These are phyloP conservation scores for Parietaria judaica DNA, from an alignment of 306 rosid species.

Conservation along the genomic window DNA sequence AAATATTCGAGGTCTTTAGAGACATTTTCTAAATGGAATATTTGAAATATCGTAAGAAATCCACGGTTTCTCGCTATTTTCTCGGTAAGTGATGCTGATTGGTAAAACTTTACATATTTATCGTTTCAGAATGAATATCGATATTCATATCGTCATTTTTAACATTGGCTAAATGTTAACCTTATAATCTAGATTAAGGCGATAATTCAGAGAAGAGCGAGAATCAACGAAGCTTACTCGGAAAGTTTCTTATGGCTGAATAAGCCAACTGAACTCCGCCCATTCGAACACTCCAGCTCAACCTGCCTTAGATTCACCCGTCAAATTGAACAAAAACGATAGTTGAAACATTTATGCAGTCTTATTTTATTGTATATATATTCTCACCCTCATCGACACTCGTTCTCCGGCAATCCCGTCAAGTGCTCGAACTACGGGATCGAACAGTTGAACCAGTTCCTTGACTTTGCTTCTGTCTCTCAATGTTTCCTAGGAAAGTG, in stretches of 20 bases:
- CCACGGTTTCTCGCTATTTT: no score
- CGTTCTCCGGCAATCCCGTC: conserved; percentile 87
- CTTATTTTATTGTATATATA: neutral
- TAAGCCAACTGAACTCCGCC: conserved; percentile 60
- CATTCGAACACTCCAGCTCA: conserved; percentile 80
- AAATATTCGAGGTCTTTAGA: neutral
- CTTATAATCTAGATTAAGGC: neutral
- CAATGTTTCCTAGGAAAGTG: conserved; percentile 54
- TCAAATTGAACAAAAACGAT: neutral
- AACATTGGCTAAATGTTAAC: no score
- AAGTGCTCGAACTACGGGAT: conserved; percentile 72
- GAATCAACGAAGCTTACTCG: conserved; percentile 33
- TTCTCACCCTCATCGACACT: conserved; percentile 84
- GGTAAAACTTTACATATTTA: no score
- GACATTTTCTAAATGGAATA: neutral
- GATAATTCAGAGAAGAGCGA: neutral
- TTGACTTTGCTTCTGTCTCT: conserved; percentile 70
- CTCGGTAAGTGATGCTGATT: no score
- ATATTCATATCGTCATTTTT: neutral
- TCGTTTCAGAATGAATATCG: neutral
- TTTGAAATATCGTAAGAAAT: no score
- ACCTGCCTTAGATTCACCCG: conserved; percentile 34
- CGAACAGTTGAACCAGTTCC: conserved; percentile 63
- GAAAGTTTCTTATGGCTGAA: conserved; percentile 75
- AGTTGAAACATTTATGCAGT: neutral